These are phyloP conservation scores for Neurospora tetraspora DNA, from an alignment of 495 filamentous ascomycete genomes.

Conservation along the genomic window DNA sequence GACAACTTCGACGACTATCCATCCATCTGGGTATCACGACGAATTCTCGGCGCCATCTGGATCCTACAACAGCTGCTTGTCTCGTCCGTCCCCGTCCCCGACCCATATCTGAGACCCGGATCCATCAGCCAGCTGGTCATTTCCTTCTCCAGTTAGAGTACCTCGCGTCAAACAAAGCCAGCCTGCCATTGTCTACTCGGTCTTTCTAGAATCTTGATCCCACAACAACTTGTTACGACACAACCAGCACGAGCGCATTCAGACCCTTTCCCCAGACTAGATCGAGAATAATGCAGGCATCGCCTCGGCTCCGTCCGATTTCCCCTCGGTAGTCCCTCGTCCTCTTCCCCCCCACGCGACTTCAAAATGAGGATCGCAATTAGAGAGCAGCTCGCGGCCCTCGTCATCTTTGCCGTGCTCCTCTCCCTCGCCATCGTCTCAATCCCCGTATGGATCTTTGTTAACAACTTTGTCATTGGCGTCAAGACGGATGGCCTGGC, in stretches of 20 bases:
- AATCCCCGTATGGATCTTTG: conserved; percentile 55
- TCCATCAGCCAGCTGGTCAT: background rate
- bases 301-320: background rate
- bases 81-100: background rate
- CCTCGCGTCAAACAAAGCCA: background rate
- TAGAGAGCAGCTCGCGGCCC: conserved; percentile 53
- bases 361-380: no score
- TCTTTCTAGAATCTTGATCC: background rate
- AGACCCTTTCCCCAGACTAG: background rate
- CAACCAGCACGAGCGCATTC: background rate
- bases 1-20: background rate
- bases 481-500: conserved; percentile 51
- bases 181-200: background rate
- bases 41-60: background rate
- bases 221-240: background rate
- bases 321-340: background rate
- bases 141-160: background rate
- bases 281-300: background rate
- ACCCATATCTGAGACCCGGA: background rate
- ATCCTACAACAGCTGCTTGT: background rate
- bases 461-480: conserved; percentile 60
- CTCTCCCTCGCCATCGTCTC: conserved; percentile 49
- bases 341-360: background rate
- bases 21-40: background rate
- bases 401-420: conserved; percentile 61